Base-by-base conservation (phyloP, 1,284 basidiomycete species). In the Ceratobasidium sp. region DNA sequence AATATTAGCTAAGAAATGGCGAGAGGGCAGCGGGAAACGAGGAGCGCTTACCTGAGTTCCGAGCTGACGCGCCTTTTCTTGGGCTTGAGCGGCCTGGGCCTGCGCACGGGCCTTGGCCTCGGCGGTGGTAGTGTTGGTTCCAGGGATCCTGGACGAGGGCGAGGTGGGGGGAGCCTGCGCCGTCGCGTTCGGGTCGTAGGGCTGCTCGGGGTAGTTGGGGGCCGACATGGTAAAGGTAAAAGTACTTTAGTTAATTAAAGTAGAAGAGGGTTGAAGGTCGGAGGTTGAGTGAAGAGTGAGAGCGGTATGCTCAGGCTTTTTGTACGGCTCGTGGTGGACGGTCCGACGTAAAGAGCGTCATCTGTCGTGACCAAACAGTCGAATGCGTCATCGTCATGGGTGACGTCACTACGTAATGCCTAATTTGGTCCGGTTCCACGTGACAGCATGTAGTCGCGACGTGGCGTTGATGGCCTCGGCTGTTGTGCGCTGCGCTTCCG, bases 151-250 rank as follows among this genome's bases (percentile, higher is more conserved):
- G 28, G 46, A 52, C 66, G 66, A 20, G 6, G 73, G 73, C 0
- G 61, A 65, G 48, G 48, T 66, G 23, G 73, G 73, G 15, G 73
- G 73, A 15, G 73, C 73, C 73, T 75, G 73, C 33, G 73, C 73
- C 28, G 73, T 75, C 50, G 73, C 73, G 62, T 75, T 65, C 50
- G 73, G 26, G 73, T 75, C 61, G 73, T 75, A 75, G 10, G 73
- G 73, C n/a, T 54, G 73, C 73, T 75, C 73, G 61, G 73, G 73
- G 62, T 75, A 75, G 73, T 75, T 75, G 46, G 73, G 61, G 12
- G 56, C 17, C 3, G 73, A 75, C 73, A 75, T 75, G n/a, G 20
- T 44, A 44, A 44, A 5, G n/a, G 28, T 20, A 20, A 54, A n/a
- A 7, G 52, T 54, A 23, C 28, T 61, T 28, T 46, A 46, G 13